Evolutionary conservation across 768 basidiomycete species (phyloP), one percentile per base, ranked within the genome.

Genomic region (Boletus huronensis): DNA sequence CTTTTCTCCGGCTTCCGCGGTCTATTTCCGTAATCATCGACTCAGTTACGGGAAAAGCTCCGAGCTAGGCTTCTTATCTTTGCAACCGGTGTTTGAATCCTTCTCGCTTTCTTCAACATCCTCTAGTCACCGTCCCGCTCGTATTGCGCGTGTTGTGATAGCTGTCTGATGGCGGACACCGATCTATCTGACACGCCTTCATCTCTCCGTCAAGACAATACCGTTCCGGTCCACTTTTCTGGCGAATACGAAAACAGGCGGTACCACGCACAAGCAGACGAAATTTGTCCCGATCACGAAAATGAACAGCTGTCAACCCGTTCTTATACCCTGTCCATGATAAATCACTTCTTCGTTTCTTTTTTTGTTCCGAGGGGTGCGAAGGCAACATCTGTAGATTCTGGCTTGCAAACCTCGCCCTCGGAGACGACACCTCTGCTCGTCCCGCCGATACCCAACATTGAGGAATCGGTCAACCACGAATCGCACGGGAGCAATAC

Each of bases 181-280:
- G 10, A 13, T 26, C 16, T n/a, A 26, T 26, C 42, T 9, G 2
- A 25, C 26, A n/a, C 26, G 3, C 17, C 17, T 28, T 3, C 79
- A 2, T 85, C 84, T 6, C 69, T 84, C 21, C 82, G 82, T 21
- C 81, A 82, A 14, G 83, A 85, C 70, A 83, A 84, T 62, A 82
- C 79, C 14, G 70, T 13, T 83, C 32, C 69, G 84, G 9, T 82
- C 16, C 75, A 75, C 21, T 79, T 76, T 62, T 75, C 78, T 5
- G 74, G 69, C 32, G 13, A 55, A 62, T 29, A 63, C 69, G 47
- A 58, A 57, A 36, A 51, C 51, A 56, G 52, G 65, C 45, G 10
- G n/a, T 8, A 19, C 25, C 16, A 13, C n/a, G 8, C 19, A 36
- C 38, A 35, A 31, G 42, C 52, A 63, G 23, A 59, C 58, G 54